phyloP scores from a whole-genome alignment of 2,329 filamentous ascomycete genomes.

The Botrytis pseudocinerea region DNA sequence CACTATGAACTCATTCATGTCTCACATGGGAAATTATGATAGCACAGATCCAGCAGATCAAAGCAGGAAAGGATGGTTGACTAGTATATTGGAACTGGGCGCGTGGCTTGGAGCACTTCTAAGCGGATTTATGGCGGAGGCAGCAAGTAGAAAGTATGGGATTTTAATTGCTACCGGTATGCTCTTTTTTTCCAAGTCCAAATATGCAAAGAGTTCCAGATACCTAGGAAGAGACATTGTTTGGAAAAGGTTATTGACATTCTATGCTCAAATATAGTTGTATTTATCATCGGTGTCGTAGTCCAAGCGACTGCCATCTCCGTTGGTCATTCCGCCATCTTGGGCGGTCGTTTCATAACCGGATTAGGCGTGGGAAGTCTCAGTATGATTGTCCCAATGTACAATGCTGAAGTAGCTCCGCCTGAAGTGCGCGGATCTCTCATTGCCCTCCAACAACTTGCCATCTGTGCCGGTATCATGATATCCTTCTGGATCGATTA shows the following conservation, averaged over 20 bases:
- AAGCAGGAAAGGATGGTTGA: constrained; percentile 60
- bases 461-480: constrained; percentile 59
- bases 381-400: constrained; percentile 64
- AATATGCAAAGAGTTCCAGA: neutral
- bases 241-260: neutral
- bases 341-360: constrained; percentile 72
- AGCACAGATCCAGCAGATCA: constrained; percentile 48
- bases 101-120: constrained; percentile 74
- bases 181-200: neutral
- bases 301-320: constrained; percentile 64
- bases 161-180: constrained; percentile 62
- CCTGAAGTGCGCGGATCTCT: constrained; percentile 68
- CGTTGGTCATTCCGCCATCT: constrained; percentile 59
- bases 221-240: neutral
- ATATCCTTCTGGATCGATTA: constrained; percentile 62
- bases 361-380: constrained; percentile 70
- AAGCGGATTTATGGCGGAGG: constrained; percentile 71
- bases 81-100: constrained; percentile 71
- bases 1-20: constrained; percentile 55
- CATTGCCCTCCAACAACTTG: constrained; percentile 65
- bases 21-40: constrained; percentile 56
- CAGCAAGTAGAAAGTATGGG: constrained; percentile 66
- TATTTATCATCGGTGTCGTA: constrained; percentile 71
- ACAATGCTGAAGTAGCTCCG: constrained; percentile 53
- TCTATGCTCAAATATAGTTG: neutral